phyloP scores from a whole-genome alignment of 768 basidiomycete genomes.

The Pleurotus citrinopileatus region DNA sequence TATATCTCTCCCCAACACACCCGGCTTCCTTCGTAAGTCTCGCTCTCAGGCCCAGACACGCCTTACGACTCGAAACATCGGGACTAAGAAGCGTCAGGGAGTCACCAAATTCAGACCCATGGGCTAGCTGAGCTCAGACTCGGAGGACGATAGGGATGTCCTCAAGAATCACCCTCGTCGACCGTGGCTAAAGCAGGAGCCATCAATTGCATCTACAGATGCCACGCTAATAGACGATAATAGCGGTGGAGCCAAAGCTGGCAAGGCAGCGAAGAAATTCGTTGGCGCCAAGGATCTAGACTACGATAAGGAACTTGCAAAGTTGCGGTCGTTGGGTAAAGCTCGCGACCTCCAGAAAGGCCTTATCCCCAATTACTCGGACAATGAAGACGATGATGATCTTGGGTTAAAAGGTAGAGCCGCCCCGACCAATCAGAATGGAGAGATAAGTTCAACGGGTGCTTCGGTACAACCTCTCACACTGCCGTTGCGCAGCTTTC shows the following conservation, averaged over 20 bases:
- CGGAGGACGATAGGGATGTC: constrained; percentile 33
- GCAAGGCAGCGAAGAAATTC: neutral
- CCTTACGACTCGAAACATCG: constrained; percentile 7
- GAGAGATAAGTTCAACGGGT: constrained; percentile 27
- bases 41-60: constrained; percentile 17
- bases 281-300: constrained; percentile 19
- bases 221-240: constrained; percentile 21
- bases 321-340: constrained; percentile 29
- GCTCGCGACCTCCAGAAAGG: constrained; percentile 17
- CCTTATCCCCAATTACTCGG: constrained; percentile 38
- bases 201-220: constrained; percentile 18
- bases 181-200: constrained; percentile 21
- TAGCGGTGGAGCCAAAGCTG: no score
- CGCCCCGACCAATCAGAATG: constrained; percentile 27
- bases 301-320: constrained; percentile 40
- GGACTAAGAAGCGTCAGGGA: constrained; percentile 16
- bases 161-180: no score
- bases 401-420: constrained; percentile 19
- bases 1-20: constrained; percentile 19
- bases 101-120: constrained; percentile 26
- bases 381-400: constrained; percentile 43
- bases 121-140: constrained; percentile 22
- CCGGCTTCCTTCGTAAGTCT: constrained; percentile 19
- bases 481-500: constrained; percentile 18
- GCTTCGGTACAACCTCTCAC: constrained; percentile 20